phyloP scores from a whole-genome alignment of 192 early-diverging fungal species.

The Coemansia sp. region DNA sequence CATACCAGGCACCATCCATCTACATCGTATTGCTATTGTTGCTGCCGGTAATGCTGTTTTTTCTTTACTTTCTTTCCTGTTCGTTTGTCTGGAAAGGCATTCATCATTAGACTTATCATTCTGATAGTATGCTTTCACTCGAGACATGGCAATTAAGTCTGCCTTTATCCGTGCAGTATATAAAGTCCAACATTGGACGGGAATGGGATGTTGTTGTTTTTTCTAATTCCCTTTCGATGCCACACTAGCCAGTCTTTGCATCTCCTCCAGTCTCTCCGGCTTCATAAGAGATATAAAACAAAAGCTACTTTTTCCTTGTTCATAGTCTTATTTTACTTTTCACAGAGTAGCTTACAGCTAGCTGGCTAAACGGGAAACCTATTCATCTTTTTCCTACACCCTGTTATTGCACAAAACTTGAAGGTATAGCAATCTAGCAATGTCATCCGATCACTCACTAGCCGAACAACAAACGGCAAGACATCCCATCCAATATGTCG shows the following conservation, averaged over 20 bases:
- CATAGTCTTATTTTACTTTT: background rate
- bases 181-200: background rate
- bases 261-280: too few relatives aligned
- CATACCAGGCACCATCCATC: background rate
- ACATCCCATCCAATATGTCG: conserved; percentile 1
- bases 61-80: background rate
- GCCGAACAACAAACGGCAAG: conserved; percentile 8
- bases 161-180: background rate
- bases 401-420: background rate
- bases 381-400: background rate
- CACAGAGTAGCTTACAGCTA: background rate
- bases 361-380: background rate
- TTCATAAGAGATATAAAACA: too few relatives aligned
- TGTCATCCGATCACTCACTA: conserved; percentile 15
- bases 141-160: background rate
- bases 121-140: background rate
- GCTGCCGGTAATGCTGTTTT: too few relatives aligned
- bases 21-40: too few relatives aligned
- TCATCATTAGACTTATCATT: background rate
- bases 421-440: conserved; percentile 7
- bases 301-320: background rate
- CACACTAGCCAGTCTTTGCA: too few relatives aligned
- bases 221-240: too few relatives aligned
- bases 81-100: background rate
- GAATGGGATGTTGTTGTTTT: background rate